phyloP scores from a whole-genome alignment of 768 basidiomycete species.

The Suillus placidus region DNA sequence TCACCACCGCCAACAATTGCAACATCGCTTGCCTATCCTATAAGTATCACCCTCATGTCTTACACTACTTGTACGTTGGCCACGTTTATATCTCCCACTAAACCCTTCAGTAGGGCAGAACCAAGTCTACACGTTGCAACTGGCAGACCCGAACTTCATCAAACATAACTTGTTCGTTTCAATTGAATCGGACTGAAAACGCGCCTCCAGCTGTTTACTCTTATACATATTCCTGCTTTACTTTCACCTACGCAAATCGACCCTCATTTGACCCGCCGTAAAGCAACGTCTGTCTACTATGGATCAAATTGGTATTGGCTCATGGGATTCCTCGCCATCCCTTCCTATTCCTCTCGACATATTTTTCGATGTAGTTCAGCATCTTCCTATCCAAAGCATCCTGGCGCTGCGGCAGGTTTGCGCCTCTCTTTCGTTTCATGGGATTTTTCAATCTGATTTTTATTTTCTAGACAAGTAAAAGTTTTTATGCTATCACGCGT shows the following conservation, averaged over 20 bases:
- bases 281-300: neutral
- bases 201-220: neutral
- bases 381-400: constrained; percentile 46
- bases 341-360: constrained; percentile 51
- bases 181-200: neutral
- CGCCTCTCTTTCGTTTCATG: neutral
- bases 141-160: constrained; percentile 7
- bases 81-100: neutral
- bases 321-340: constrained; percentile 15
- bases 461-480: constrained; percentile 47
- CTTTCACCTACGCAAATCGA: neutral
- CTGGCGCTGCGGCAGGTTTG: constrained; percentile 51
- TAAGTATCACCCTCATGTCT: constrained; percentile 12
- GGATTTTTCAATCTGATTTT: neutral
- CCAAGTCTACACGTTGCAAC: constrained; percentile 11
- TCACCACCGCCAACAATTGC: constrained; percentile 6
- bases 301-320: neutral
- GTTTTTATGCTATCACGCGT: constrained; percentile 45
- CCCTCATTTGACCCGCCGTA: neutral
- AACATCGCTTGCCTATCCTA: neutral
- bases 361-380: constrained; percentile 43
- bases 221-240: neutral
- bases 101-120: neutral
- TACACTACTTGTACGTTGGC: neutral
- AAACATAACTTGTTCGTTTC: neutral